Evolutionary conservation across 148 eudicot species (phyloP).

Genomic region (Cornus florida): DNA sequence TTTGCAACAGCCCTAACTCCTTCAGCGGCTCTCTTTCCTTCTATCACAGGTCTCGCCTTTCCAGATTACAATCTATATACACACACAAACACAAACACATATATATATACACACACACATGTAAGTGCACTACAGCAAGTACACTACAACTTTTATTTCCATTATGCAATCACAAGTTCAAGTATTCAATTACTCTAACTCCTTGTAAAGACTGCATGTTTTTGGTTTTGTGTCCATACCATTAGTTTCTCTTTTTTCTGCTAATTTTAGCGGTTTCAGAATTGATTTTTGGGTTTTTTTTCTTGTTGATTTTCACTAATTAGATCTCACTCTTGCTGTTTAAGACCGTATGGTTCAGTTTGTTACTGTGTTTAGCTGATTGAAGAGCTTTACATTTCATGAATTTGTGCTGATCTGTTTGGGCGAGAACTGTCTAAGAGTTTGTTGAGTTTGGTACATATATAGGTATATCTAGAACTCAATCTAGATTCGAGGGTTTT

Average conservation of each 20-base stretch:
- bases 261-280: background rate
- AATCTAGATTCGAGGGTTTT: background rate
- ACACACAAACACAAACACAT: too few relatives aligned
- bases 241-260: background rate
- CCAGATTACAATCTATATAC: background rate
- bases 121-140: too few relatives aligned
- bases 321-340: too few relatives aligned
- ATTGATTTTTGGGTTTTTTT: too few relatives aligned
- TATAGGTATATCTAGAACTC: background rate
- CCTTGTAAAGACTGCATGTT: background rate
- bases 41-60: too few relatives aligned
- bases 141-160: conserved; percentile 6
- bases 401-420: too few relatives aligned
- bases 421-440: too few relatives aligned
- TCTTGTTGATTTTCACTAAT: background rate
- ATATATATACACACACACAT: background rate
- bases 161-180: background rate
- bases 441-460: background rate
- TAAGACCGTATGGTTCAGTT: too few relatives aligned
- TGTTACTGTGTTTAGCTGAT: too few relatives aligned
- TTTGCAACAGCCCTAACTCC: too few relatives aligned
- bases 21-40: too few relatives aligned
- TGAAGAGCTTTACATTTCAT: too few relatives aligned
- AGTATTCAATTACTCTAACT: background rate
- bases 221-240: background rate